Evolutionary conservation across 2,329 filamentous ascomycete species (phyloP), one percentile per base, ranked within the genome.

Genomic region (Colletotrichum sojae): DNA sequence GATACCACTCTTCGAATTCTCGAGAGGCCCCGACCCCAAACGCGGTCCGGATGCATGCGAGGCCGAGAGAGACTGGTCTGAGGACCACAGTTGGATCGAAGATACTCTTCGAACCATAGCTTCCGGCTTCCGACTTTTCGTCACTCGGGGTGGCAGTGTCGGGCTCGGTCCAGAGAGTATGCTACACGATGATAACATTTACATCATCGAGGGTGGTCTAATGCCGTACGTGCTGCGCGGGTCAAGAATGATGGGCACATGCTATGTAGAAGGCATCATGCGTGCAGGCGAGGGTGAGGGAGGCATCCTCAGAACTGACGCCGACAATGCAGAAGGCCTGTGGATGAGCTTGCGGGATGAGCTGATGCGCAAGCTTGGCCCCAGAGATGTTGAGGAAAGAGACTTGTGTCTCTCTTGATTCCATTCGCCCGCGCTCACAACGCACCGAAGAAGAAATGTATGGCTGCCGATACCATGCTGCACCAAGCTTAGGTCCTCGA

Each of bases 231-330:
- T 69, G 6, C 13, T 70, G 22, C 56, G 53, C 6, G 18, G 20
- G 0, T 16, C 20, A 3, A 51, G 20, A 1, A 59, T 69, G 64
- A 20, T 70, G 1, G 68, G 68, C 12, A 69, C 46, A 1, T 64
- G 68, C 13, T 70, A 59, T 15, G 45, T 51, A 2, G 64, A 68
- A 2, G 64, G 64, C 13, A 48, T 55, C 16, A 70, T 70, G 68
- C 36, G 56, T 3, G 56, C 59, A 59, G 64, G 59, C 1, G 5
- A 18, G 13, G 63, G 54, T 27, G 20, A 6, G 1, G 13, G 2
- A 15, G 4, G 45, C 2, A 1, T n/a, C 5, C 22, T 25, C 31
- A 10, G 13, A 49, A 55, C 5, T 31, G 40, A 55, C 9, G 9
- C 58, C 4, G 15, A 6, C 5, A 51, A 56, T 0, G 31, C 4